Evolutionary conservation across 106 monocot genomes (phyloP), one percentile per base, ranked within the genome.

Genomic region (Allium fistulosum): DNA sequence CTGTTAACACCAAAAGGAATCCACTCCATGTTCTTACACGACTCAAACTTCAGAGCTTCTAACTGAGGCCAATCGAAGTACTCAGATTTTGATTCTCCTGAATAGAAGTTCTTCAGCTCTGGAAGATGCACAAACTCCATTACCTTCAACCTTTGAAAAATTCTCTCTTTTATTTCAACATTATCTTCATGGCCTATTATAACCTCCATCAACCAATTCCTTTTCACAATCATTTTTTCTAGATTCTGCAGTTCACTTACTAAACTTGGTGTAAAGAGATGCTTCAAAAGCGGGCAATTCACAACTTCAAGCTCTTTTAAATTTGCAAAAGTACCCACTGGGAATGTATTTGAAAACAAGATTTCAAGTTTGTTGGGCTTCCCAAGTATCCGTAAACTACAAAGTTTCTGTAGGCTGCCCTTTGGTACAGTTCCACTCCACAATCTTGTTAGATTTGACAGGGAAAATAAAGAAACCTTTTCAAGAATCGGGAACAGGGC

Each of bases 221-320:
- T 37, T 37, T 37, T 37, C 37, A 37, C 37, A 4, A 37, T 37
- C 10, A 62, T 13, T 18, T 16, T 72, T 46, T 78, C 72, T 14
- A 73, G 62, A 26, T 15, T 59, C 52, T 60, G 49, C 11, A 78
- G n/a, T 15, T 67, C 59, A 7, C 55, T 11, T 49, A 18, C 70
- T 59, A 72, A 56, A 66, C 77, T 77, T 13, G 71, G 49, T 48
- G 59, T 57, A 12, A 77, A 59, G 48, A 72, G 16, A 66, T 78
- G 56, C 45, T 51, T 61, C 22, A 78, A 17, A 17, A 15, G 4
- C 1, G 12, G 1, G 58, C 72, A 78, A 12, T 46, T 45, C n/a
- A 11, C 59, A 27, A 78, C 26, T 3, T 53, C 45, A 10, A 73
- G 66, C 47, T 72, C 17, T 11, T 78, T 78, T 51, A 68, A 70